A percentile compares a stretch with the other conserved stretches of the same genome.
Conservation (phyloP, 1,284 basidiomycete genomes). For the Stereum hirsutum region DNA sequence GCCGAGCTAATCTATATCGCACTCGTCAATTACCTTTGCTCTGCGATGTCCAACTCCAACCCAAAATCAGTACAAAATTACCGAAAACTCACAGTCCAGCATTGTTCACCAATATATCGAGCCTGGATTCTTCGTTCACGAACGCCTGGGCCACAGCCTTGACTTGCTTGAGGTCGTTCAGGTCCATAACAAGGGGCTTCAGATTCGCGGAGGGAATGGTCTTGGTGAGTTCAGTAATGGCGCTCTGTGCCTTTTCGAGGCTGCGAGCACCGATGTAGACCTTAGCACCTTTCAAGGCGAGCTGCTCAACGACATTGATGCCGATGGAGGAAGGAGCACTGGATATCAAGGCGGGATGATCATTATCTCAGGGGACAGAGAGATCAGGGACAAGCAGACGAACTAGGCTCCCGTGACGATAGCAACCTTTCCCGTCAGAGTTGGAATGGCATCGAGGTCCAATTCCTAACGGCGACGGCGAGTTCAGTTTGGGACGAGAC, state of each 20-base stretch:
- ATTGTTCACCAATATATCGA: conserved; percentile 29
- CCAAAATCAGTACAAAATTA: not conserved
- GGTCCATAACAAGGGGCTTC: conserved; percentile 32
- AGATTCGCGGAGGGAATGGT: conserved; percentile 22
- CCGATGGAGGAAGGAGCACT: too few relatives aligned
- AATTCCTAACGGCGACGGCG: too few relatives aligned
- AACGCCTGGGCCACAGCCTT: conserved; percentile 38
- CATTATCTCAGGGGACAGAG: too few relatives aligned
- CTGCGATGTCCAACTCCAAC: not conserved
- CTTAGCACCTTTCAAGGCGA: conserved; percentile 34
- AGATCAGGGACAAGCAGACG: too few relatives aligned
- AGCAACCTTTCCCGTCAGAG: too few relatives aligned
- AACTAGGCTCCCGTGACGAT: too few relatives aligned
- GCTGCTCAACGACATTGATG: too few relatives aligned
- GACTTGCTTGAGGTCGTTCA: conserved; percentile 30
- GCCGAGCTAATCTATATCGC: too few relatives aligned
- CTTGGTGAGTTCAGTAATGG: conserved; percentile 26
- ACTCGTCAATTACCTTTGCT: too few relatives aligned
- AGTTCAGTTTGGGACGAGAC: too few relatives aligned
- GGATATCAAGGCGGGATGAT: too few relatives aligned
- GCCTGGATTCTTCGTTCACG: conserved; percentile 30
- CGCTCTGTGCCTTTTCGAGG: conserved; percentile 21
- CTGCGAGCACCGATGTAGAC: conserved; percentile 33
- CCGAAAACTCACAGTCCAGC: not conserved
- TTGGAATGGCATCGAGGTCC: too few relatives aligned